Percentiles rank a stretch among this genome's conserved stretches.
Conservation (phyloP, 345 rosid species). For the Citrus inodora region DNA sequence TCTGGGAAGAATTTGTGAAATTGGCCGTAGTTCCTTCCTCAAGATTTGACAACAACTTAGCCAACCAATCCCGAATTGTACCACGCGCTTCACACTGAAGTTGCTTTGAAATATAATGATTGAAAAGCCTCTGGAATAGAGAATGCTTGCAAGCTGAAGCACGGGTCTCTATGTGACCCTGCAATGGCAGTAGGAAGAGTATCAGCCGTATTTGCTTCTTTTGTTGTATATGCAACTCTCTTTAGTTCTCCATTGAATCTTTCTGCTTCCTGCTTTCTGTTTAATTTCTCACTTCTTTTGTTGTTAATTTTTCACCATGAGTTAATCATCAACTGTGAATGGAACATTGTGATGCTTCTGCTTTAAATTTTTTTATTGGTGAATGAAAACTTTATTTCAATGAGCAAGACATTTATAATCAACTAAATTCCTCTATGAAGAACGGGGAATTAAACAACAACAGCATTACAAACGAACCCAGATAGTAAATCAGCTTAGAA, state of each 20-base stretch:
- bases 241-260: conserved; percentile 8
- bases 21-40: conserved; percentile 24
- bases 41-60: conserved; percentile 12
- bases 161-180: conserved; percentile 33
- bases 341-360: neutral
- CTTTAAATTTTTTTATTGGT: neutral
- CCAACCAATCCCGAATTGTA: conserved; percentile 22
- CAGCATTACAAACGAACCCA: neutral
- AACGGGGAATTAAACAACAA: too few relatives aligned
- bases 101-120: conserved; percentile 28
- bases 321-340: too few relatives aligned
- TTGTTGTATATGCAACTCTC: neutral
- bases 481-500: neutral
- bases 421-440: too few relatives aligned
- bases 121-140: conserved; percentile 32
- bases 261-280: neutral
- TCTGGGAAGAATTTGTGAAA: conserved; percentile 33
- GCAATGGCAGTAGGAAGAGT: conserved; percentile 28
- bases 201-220: neutral
- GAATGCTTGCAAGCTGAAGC: conserved; percentile 36
- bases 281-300: too few relatives aligned
- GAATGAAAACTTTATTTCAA: too few relatives aligned
- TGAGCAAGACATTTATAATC: too few relatives aligned
- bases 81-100: conserved; percentile 8
- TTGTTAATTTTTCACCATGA: too few relatives aligned